phyloP scores from a whole-genome alignment of 2,329 filamentous ascomycete genomes.

The Curvularia eragrostidis region DNA sequence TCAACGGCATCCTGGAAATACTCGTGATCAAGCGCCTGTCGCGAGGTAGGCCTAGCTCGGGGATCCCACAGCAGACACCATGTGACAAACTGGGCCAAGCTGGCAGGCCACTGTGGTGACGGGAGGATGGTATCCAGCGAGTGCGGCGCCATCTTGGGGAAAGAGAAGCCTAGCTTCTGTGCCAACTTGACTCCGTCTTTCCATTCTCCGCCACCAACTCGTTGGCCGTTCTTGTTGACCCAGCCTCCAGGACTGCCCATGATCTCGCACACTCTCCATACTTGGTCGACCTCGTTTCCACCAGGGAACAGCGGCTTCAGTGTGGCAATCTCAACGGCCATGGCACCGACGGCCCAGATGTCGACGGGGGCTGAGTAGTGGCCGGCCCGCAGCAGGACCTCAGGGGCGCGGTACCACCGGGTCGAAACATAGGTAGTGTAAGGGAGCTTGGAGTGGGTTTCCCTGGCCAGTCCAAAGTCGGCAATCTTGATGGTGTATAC shows the following conservation, averaged over 20 bases:
- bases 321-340: constrained; percentile 97
- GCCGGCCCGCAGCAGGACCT: constrained; percentile 89
- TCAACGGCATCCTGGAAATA: constrained; percentile 94
- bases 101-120: constrained; percentile 86
- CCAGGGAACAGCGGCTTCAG: constrained; percentile 96
- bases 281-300: constrained; percentile 97
- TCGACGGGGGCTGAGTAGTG: constrained; percentile 98
- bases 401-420: constrained; percentile 91
- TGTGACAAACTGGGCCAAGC: constrained; percentile 90
- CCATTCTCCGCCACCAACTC: constrained; percentile 96
- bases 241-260: constrained; percentile 99
- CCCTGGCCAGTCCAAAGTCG: constrained; percentile 95
- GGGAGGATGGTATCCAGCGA: constrained; percentile 94
- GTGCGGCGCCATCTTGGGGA: constrained; percentile 98
- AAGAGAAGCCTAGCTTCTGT: constrained; percentile 96
- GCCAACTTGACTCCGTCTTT: constrained; percentile 91
- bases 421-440: constrained; percentile 99
- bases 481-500: constrained; percentile 97
- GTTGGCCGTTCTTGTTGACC: constrained; percentile 88
- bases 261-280: constrained; percentile 98
- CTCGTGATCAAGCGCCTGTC: constrained; percentile 92
- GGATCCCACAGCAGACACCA: constrained; percentile 99
- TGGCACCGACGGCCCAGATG: constrained; percentile 97
- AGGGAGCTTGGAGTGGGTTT: constrained; percentile 93
- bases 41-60: constrained; percentile 86